Base-by-base conservation (phyloP, 495 filamentous ascomycete species). In the Podospora didyma region DNA sequence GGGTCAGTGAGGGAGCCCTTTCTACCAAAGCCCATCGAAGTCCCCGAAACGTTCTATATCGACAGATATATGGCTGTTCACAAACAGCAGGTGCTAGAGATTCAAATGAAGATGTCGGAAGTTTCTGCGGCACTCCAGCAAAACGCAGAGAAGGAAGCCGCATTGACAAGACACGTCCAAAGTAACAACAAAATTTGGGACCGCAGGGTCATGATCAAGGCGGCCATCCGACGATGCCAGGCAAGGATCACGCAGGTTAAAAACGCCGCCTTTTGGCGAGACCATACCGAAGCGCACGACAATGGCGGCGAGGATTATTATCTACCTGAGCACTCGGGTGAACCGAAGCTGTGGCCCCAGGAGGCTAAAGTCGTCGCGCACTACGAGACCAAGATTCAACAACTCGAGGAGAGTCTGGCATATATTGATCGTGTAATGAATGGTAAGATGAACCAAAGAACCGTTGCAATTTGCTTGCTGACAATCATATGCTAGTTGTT, bases 1-100 rank as follows among this genome's bases (percentile, higher is more conserved):
- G 26, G 26, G 4, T 31, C 26, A 31, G 26, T 31, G 26, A 3
- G 3, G 26, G 74, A 79, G 2, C 42, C 19, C 2, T 45, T 22
- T 2, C 62, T 73, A 7, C 60, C 64, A 14, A 72, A 72, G 26
- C 75, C 79, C 11, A 73, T 93, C 44, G 82, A 86, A 14, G 80
- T 93, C 19, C 89, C 90, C 28, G 72, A 81, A 16, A 76, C 82
- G 0, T 84, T 91, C 61, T 95, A 92, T 62, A 79, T 85, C 7
- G 91, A 96, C 67, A 80, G 90, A 35, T 96, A 96, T 69, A 69
- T 91, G 56, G 77, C 82, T 51, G 72, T 69, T 34, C 81, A 80
- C 56, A 76, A 76, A 58, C 75, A 84, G 2, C 63, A 79, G 54
- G 72, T 84, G 19, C 26, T 68, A 16, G 62, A 71, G 14, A 67